Evolutionary conservation across 2,329 filamentous ascomycete genomes (phyloP), one percentile per base, ranked within the genome.

Genomic region (Epichloe amarillans): DNA sequence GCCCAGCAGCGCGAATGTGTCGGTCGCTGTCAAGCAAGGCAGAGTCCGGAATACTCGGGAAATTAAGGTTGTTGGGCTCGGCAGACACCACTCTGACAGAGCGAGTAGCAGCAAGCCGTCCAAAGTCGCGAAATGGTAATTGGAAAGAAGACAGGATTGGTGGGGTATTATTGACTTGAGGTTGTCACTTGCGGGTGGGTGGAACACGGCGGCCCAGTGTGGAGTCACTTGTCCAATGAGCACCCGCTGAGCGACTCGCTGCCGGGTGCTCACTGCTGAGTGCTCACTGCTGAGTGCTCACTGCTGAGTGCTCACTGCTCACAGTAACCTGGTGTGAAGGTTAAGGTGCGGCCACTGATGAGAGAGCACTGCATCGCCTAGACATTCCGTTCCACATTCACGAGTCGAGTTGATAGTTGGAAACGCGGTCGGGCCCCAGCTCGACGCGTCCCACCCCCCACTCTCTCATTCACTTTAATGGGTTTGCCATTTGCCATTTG

Each of bases 201-300:
- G 26, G 26, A 30, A 30, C 26, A 30, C 7, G 26, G 23, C 19
- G 26, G 6, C 26, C 7, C 26, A 3, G 26, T 30, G 26, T 30
- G 1, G 26, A 3, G 23, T 26, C 2, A 7, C 7, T 26, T 26
- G 23, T 3, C 23, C 23, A 26, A 26, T 26, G 47, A 52, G 48
- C 56, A 52, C 54, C 54, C n/a, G n/a, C n/a, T n/a, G n/a, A 44
- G 19, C 47, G 33, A 26, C 15, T 21, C 37, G 45, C 38, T 55
- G 57, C 26, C 10, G 26, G 10, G 26, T 26, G 23, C 2, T 8
- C 8, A 23, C 1, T 23, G 21, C 19, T 19, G 19, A 19, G 19
- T 21, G 3, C 19, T 21, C 3, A 30, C 3, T 30, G 57, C 26
- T 30, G 26, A 30, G 26, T 26, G 23, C 2, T 8, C 8, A 23